phyloP scores from a whole-genome alignment of 2,329 filamentous ascomycete species.

The Cytospora chrysosperma region DNA sequence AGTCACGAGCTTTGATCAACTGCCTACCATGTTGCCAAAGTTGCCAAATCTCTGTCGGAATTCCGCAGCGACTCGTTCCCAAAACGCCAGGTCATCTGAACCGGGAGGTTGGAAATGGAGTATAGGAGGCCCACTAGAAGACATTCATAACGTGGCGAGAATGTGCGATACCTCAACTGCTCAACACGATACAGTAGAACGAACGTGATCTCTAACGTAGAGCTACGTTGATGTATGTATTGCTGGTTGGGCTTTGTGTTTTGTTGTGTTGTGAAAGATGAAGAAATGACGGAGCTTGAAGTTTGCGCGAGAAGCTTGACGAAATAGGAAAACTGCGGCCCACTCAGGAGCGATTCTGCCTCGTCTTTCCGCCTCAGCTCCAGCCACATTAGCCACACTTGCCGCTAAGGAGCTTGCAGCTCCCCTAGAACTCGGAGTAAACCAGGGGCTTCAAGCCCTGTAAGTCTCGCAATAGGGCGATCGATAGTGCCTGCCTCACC shows the following conservation, averaged over 20 bases:
- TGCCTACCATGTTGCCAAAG: conserved; percentile 31
- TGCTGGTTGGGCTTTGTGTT: neutral
- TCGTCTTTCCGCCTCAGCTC: conserved; percentile 11
- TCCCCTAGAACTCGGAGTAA: neutral
- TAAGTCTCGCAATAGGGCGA: neutral
- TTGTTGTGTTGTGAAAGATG: neutral
- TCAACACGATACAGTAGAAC: neutral
- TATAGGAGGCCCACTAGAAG: conserved; percentile 23
- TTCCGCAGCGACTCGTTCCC: conserved; percentile 29
- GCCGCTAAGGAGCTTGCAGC: neutral
- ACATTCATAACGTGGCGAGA: conserved; percentile 20
- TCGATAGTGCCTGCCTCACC: neutral
- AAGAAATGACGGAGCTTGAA: conserved; percentile 9
- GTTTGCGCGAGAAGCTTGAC: neutral
- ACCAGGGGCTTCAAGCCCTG: neutral
- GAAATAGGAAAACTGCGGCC: conserved; percentile 15
- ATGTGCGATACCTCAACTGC: conserved; percentile 10
- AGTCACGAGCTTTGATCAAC: conserved; percentile 1
- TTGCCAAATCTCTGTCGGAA: conserved; percentile 29
- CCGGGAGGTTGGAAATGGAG: conserved; percentile 23
- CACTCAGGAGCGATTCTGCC: conserved; percentile 16
- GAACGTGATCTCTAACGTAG: neutral
- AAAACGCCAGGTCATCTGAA: conserved; percentile 28
- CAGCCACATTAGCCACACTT: neutral
- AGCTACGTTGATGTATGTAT: neutral